Conservation (phyloP, 768 basidiomycete species). For the Dendrothele bispora region DNA sequence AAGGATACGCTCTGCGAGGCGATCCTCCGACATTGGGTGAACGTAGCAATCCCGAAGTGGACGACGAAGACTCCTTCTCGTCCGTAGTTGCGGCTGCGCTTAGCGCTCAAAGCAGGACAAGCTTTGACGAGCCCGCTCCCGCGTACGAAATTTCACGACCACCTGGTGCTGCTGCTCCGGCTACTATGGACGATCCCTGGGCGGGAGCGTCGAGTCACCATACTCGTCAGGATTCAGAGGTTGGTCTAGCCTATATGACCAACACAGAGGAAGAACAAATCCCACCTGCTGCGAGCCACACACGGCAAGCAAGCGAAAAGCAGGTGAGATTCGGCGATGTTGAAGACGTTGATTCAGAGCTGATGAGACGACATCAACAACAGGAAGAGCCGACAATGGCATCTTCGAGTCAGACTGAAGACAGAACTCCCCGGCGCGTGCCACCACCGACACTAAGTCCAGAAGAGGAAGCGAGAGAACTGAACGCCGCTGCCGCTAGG, state of each 20-base stretch:
- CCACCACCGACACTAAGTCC: constrained; percentile 38
- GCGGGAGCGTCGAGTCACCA: not conserved
- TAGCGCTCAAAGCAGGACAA: constrained; percentile 8
- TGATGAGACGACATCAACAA: constrained; percentile 25
- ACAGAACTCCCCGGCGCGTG: constrained; percentile 18
- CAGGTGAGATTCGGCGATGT: constrained; percentile 47
- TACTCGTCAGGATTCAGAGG: constrained; percentile 26
- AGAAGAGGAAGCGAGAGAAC: constrained; percentile 51
- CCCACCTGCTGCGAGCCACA: not conserved
- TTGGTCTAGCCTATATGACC: constrained; percentile 39
- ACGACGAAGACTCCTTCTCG: constrained; percentile 30
- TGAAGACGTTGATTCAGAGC: constrained; percentile 37
- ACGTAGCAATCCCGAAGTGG: constrained; percentile 5
- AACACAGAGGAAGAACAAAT: constrained; percentile 27
- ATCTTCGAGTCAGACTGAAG: not conserved
- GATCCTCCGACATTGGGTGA: constrained; percentile 25
- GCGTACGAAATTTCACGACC: constrained; percentile 42
- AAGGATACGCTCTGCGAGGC: constrained; percentile 22
- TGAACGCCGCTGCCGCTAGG: constrained; percentile 66
- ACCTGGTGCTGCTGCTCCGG: constrained; percentile 39
- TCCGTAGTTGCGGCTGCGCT: constrained; percentile 38
- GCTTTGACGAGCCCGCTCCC: constrained; percentile 33
- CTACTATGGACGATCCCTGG: constrained; percentile 9
- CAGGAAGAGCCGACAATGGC: not conserved
- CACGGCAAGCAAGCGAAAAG: constrained; percentile 18